Percentiles rank a stretch among this genome's conserved stretches.
These are phyloP conservation scores for Pichia rugopelliculosa DNA, from an alignment of 805 yeast genomes.

Conservation along the genomic window DNA sequence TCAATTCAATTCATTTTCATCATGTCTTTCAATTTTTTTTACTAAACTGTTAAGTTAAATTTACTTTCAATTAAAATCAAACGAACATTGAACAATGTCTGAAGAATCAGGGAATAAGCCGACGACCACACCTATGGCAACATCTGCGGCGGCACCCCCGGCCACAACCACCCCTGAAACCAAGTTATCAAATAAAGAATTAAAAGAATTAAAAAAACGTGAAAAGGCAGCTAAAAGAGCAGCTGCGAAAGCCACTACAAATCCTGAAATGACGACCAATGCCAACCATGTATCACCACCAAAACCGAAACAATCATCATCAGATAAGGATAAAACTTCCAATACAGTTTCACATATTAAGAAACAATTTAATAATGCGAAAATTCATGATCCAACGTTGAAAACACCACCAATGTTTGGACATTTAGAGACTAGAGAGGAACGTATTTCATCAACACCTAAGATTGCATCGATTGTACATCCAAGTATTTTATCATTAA, in stretches of 20 bases:
- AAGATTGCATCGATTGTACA: constrained; percentile 67
- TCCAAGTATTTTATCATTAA: constrained; percentile 72
- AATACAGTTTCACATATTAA: constrained; percentile 45
- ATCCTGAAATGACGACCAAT: constrained; percentile 5
- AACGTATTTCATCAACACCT: constrained; percentile 53
- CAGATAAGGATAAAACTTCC: constrained; percentile 21
- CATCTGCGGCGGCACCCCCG: neutral
- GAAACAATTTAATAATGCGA: constrained; percentile 46
- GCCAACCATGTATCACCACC: neutral
- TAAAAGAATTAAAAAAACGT: constrained; percentile 78
- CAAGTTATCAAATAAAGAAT: constrained; percentile 62
- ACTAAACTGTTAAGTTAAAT: no score
- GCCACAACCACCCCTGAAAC: neutral
- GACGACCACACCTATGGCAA: no score
- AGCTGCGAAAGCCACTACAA: constrained; percentile 44
- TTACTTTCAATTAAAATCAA: no score
- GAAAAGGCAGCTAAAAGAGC: constrained; percentile 93
- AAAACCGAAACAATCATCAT: neutral
- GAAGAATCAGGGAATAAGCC: no score
- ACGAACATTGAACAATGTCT: neutral
- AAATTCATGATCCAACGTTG: constrained; percentile 34
- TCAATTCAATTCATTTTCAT: no score
- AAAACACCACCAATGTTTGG: constrained; percentile 64
- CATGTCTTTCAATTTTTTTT: no score
- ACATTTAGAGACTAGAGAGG: constrained; percentile 74